Evolutionary conservation across 805 yeast genomes (phyloP), one percentile per base, ranked within the genome.

Genomic region (Starmerella ratchasimensis): DNA sequence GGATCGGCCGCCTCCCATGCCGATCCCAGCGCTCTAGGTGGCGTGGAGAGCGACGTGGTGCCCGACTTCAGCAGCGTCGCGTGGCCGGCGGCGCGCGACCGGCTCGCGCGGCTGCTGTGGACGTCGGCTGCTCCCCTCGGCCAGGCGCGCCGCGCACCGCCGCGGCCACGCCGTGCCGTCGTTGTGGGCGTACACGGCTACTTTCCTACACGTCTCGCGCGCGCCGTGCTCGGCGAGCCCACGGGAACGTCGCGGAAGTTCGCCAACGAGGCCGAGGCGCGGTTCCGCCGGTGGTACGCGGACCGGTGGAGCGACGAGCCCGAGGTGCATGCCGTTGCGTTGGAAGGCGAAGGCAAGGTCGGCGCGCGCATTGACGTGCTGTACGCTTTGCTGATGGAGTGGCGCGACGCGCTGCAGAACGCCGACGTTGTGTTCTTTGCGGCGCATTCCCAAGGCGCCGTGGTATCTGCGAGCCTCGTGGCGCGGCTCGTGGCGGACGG

Each of bases 131-230:
- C 43, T 5, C 33, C 43, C 20, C 33, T 41, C 28, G 14, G 29
- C 29, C 8, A n/a, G 16, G 24, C 31, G 17, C 13, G 20, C 4
- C 10, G 19, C 22, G 37, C 32, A 14, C 20, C 27, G 26, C 31
- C 34, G 11, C 21, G 21, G 28, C 28, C 32, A 17, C 16, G 17
- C 17, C 28, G 27, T 14, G 80, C 80, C 0, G 67, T 88, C 22
- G 78, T 90, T 25, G 73, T 88, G 41, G 98, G 98, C 0, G 86
- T 88, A 1, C 98, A 88, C 60, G 98, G 98, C 1, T 88, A 86
- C 53, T 88, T 90, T 62, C 98, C 98, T 0, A 80, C 83, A 1
- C 72, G 70, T 45, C 75, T 83, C 67, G 64, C 90, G 8, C 62
- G 98, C 36, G 84, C 94, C 0, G 52, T 88, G 13, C 75, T 88